Percentiles rank a stretch among this genome's conserved stretches.
Conservation (phyloP, 192 early-diverging fungal species). For the Globomyces pollinis-pini region DNA sequence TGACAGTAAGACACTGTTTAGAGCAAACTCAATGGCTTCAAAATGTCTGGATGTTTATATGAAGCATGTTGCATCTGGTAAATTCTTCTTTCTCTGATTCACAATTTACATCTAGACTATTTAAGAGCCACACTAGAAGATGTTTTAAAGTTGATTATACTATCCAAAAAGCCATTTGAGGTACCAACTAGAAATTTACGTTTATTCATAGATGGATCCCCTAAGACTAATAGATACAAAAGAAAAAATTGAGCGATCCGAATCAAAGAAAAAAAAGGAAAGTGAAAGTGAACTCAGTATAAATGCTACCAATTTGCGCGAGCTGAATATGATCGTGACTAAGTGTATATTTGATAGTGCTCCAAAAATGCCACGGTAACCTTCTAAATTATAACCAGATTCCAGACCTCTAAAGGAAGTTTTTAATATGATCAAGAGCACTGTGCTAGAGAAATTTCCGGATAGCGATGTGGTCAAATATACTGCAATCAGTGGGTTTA, state of each 20-base stretch:
- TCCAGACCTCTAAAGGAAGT: conserved; percentile 6
- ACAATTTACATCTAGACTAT: conserved; percentile 19
- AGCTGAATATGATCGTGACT: neutral
- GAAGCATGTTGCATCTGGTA: conserved; percentile 34
- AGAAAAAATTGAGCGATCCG: neutral
- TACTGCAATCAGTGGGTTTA: conserved; percentile 42
- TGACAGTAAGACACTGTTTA: conserved; percentile 49
- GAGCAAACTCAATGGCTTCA: conserved; percentile 48
- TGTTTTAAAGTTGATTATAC: conserved; percentile 13
- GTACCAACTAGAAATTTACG: neutral
- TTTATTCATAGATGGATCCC: conserved; percentile 11
- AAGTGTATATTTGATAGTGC: neutral
- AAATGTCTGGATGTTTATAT: conserved; percentile 53
- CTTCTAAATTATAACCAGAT: neutral
- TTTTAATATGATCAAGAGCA: conserved; percentile 20
- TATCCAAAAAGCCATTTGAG: neutral
- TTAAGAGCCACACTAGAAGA: conserved; percentile 29
- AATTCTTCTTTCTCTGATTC: too few relatives aligned
- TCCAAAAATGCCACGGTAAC: conserved; percentile 3
- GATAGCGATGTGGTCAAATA: conserved; percentile 17
- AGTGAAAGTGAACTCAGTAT: neutral
- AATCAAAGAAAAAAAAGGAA: neutral
- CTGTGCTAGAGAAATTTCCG: conserved; percentile 19
- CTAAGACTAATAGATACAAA: neutral
- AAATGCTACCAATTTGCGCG: neutral